phyloP scores from a whole-genome alignment of 2,329 filamentous ascomycete genomes.

The Chrysosporium keratinophilum region DNA sequence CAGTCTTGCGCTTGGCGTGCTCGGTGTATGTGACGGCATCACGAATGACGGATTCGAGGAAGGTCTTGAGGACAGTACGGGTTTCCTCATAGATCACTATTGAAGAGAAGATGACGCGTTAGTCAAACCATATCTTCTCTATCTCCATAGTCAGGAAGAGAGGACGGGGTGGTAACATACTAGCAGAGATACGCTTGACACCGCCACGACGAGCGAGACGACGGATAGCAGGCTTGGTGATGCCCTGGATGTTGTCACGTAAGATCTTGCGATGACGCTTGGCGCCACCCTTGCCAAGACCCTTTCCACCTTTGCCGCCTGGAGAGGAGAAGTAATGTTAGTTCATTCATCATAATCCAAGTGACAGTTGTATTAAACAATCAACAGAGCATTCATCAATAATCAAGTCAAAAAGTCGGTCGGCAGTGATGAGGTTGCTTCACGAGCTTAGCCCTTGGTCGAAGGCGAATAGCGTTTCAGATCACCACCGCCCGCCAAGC shows the following conservation, averaged over 20 bases:
- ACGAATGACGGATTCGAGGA: conserved; percentile 71
- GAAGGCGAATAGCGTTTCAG: background rate
- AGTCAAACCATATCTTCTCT: background rate
- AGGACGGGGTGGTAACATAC: conserved; percentile 41
- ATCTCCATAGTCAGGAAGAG: background rate
- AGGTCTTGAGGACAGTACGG: conserved; percentile 71
- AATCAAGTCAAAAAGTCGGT: background rate
- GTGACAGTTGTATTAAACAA: background rate
- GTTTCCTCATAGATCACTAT: conserved; percentile 74
- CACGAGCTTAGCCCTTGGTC: background rate
- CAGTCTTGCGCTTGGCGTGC: conserved; percentile 61
- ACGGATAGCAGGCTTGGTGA: conserved; percentile 96
- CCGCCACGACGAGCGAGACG: conserved; percentile 98
- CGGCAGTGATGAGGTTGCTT: background rate
- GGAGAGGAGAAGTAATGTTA: conserved; percentile 11
- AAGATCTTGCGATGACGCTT: conserved; percentile 99
- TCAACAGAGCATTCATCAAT: background rate
- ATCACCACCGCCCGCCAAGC: conserved; percentile 4
- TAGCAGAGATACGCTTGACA: conserved; percentile 99
- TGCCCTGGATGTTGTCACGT: conserved; percentile 99
- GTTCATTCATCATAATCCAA: background rate
- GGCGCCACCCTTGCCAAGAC: conserved; percentile 93
- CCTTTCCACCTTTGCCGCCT: conserved; percentile 95
- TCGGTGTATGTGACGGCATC: conserved; percentile 73
- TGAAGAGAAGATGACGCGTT: conserved; percentile 1